Evolutionary conservation across 768 basidiomycete species (phyloP), one percentile per base, ranked within the genome.

Genomic region (Boletellus sp.): DNA sequence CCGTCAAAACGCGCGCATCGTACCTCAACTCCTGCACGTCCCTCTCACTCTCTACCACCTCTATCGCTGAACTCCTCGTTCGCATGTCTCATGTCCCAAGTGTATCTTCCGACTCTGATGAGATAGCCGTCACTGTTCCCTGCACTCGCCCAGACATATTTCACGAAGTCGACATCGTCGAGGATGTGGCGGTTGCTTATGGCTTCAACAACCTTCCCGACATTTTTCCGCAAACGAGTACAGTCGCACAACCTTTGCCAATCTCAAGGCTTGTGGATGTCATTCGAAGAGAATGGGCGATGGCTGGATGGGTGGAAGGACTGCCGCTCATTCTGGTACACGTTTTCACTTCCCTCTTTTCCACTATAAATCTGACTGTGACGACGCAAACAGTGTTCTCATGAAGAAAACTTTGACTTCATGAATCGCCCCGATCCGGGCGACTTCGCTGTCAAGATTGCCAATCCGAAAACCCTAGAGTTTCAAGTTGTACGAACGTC

Each of bases 401-500:
- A 94, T 62, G 95, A 97, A 69, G 96, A 99, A 72, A 98, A 97
- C 73, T 99, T 97, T 64, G 87, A 83, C 43, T 94, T 84, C 76
- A 77, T 99, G 54, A 96, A 96, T 73, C 87, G 85, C 51, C 63
- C 73, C 26, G 95, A 98, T 68, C 87, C 90, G 56, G 84, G 84
- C 35, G 79, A 79, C 32, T 78, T 80, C 19, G 95, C 88, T 1
- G 84, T 98, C 54, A 88, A 87, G 60, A 91, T 98, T 53, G 93
- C 89, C 50, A 99, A 99, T 71, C 96, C 96, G 1, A 97, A 96
- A 73, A 92, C 96, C 20, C 79, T 92, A 56, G 96, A 98, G 68
- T 98, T 96, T 72, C 96, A 99, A 72, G 88, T 98, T 50, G 93
- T 98, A 38, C 89, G 96, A 54, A 97, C 96, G 2, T 92, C 94